Evolutionary conservation across 2,329 filamentous ascomycete species (phyloP), one percentile per base, ranked within the genome.

Genomic region (Xylaria sp.): DNA sequence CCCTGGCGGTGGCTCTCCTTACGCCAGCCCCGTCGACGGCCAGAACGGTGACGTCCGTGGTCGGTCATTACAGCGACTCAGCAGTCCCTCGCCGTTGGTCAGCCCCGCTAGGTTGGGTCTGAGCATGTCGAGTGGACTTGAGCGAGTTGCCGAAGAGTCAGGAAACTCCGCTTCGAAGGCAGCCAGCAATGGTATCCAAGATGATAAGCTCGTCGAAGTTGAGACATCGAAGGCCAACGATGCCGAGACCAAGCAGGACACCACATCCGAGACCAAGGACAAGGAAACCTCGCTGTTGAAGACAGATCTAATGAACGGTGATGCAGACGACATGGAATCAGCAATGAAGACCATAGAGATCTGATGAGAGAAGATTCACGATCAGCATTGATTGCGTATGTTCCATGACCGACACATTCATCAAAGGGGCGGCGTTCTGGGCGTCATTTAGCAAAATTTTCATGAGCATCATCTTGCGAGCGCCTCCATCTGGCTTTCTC

Each of bases 71-170:
- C 87, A 91, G 68, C 82, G 89, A 50, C 82, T 89, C 30, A 86
- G 79, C 66, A 83, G 80, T 60, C 84, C 84, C 55, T 86, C 86
- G 30, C 85, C 85, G 2, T 78, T 82, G 63, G 78, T 78, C 8
- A 89, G 85, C 66, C 86, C 88, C 18, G 89, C 85, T 70, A 79
- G 84, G 60, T 83, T 87, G 1, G 81, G 83, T 10, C 85, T 82
- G 62, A 83, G 84, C 65, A 87, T 91, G 68, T 81, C 86, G 11
- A 90, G 87, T 66, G 89, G 89, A 13, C 77, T 93, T 59, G 87
- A 88, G 54, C 81, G 87, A 63, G 90, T 93, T 11, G 83, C 87
- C 0, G 90, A 93, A 74, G 90, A 93, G 72, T 69, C 74, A 8
- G 68, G 73, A 30, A 72, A 76, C 51, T 16, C 67, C 2, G 66